phyloP scores from a whole-genome alignment of 768 basidiomycete genomes.

The Suillus clintonianus region DNA sequence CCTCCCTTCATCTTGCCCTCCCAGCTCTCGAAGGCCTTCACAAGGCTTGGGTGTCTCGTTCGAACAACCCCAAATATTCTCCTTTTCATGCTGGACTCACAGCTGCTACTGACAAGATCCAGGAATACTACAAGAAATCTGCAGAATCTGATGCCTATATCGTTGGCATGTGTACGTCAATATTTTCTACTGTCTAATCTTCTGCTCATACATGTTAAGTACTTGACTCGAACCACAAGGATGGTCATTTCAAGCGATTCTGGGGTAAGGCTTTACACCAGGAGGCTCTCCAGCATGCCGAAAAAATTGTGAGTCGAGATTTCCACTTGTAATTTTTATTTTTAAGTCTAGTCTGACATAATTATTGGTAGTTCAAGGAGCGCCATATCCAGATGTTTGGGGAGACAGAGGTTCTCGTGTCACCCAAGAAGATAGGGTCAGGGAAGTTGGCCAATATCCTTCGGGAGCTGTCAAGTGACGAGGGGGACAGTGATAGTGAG shows the following conservation, averaged over 20 bases:
- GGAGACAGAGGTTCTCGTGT: not conserved
- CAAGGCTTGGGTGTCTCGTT: conserved; percentile 21
- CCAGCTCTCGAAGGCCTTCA: conserved; percentile 16
- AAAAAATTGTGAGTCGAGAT: conserved; percentile 16
- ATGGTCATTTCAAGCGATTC: conserved; percentile 29
- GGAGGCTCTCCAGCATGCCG: conserved; percentile 11
- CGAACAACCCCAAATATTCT: conserved; percentile 12
- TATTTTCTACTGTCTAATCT: not conserved
- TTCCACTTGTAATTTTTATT: no score
- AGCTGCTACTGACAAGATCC: conserved; percentile 32
- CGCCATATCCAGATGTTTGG: not conserved
- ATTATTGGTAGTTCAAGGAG: conserved; percentile 14
- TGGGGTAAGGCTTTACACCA: conserved; percentile 23
- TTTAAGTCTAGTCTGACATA: not conserved
- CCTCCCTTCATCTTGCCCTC: conserved; percentile 23
- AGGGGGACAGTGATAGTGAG: conserved; percentile 13
- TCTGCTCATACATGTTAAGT: not conserved
- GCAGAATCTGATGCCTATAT: conserved; percentile 32
- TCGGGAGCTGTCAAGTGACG: conserved; percentile 7
- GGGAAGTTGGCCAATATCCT: not conserved
- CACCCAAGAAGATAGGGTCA: conserved; percentile 4
- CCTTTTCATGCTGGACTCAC: conserved; percentile 23
- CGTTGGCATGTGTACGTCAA: conserved; percentile 31
- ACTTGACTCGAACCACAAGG: conserved; percentile 22
- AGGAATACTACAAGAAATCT: conserved; percentile 36